These are phyloP conservation scores for Helianthus annuus DNA, from an alignment of 129 eudicot genomes.

Conservation along the genomic window HanXRQr2.0-SUNRISE NC_035439.2:139129961-139130460, in stretches of 20 bases:
- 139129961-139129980: constrained; percentile 29
- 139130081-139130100: constrained; percentile 18
- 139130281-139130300: too few species aligned
- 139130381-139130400: too few species aligned
- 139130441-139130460: too few species aligned
- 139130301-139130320: too few species aligned
- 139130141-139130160: constrained; percentile 2
- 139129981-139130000: neutral
- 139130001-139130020: constrained; percentile 7
- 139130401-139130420: too few species aligned
- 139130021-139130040: neutral
- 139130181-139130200: constrained; percentile 29
- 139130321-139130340: too few species aligned
- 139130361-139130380: too few species aligned
- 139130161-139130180: constrained; percentile 21
- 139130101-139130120: neutral
- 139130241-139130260: too few species aligned
- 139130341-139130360: too few species aligned
- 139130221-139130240: too few species aligned
- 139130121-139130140: constrained; percentile 11
- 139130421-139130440: too few species aligned
- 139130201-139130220: constrained; percentile 29
- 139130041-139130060: constrained; percentile 16
- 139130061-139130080: constrained; percentile 29
- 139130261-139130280: too few species aligned